phyloP scores from a whole-genome alignment of 768 basidiomycete species.

The Auricularia sp. region DNA sequence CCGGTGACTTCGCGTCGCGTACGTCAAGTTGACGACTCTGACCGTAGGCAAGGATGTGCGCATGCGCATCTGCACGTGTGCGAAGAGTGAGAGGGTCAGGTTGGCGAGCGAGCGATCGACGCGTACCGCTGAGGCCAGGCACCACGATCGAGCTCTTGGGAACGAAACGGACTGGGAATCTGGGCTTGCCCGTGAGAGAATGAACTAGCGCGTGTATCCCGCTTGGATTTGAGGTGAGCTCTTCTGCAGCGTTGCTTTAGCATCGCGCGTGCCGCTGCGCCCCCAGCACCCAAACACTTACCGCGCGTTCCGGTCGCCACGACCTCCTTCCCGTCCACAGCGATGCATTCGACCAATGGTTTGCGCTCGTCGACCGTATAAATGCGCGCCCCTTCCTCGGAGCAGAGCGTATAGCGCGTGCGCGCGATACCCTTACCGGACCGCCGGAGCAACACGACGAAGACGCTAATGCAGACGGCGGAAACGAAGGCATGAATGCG shows the following conservation, averaged over 20 bases:
- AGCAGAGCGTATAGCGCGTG: neutral
- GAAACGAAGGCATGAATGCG: neutral
- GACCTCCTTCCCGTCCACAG: neutral
- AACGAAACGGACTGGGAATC: neutral
- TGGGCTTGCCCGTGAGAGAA: neutral
- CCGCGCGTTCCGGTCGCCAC: neutral
- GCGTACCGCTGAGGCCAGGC: neutral
- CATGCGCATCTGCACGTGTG: slow-evolving; percentile 55
- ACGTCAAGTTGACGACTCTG: slow-evolving; percentile 58
- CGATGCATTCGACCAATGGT: neutral
- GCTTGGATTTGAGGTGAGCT: neutral
- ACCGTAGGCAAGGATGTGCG: slow-evolving; percentile 67
- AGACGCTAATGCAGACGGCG: neutral
- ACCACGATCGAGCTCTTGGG: neutral
- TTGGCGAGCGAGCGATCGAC: neutral
- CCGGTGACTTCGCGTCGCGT: slow-evolving; percentile 42
- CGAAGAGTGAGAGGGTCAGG: neutral
- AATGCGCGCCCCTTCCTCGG: neutral
- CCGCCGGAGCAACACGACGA: neutral
- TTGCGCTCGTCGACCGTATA: neutral
- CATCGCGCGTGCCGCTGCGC: neutral
- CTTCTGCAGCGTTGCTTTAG: neutral
- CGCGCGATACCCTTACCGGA: neutral
- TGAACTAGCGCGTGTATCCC: neutral
- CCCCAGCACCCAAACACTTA: neutral